Evolutionary conservation across 805 yeast species (phyloP), one percentile per base, ranked within the genome.

Genomic region (Brettanomyces nanus): DNA sequence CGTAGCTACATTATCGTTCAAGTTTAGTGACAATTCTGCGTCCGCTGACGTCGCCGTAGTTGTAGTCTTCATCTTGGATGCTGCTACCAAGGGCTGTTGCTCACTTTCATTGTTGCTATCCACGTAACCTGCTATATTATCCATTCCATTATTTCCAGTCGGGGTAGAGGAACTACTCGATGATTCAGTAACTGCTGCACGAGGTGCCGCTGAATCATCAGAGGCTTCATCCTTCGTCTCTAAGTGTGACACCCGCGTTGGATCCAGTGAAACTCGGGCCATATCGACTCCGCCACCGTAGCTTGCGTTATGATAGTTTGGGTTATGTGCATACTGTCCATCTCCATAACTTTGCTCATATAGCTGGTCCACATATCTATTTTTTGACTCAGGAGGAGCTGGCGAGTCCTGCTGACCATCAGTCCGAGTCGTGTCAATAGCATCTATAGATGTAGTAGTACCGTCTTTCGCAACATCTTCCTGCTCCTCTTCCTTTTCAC

Each of bases 261-360:
- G 35, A 38, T 26, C 40, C 28, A 28, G 10, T 10, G 37, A 28
- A 9, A 35, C 22, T 23, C 28, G 37, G 31, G 40, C 26, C 21
- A 37, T 38, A n/a, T 42, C 35, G 19, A 36, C 45, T 17, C 40
- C 28, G 29, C 36, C 39, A 13, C 30, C 33, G 23, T 21, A 22
- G n/a, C 17, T 31, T 19, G 29, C 26, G 29, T 51, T 52, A 32
- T 51, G 58, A 31, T 52, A 56, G 35, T 56, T 57, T 17, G 60
- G 59, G 28, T 51, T 53, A 27, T 52, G 57, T 3, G 49, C 26
- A 31, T 41, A 36, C 27, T 45, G 45, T 5, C 36, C 42, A 19
- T 45, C 51, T 2, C 54, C 56, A 32, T 57, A 57, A 26, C 54
- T 56, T 36, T 55, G 61, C 30, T 52, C 59, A 38, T 58, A 58